Evolutionary conservation across 2,329 filamentous ascomycete species (phyloP).

Genomic region (Ceratocystis cacaofunesta): DNA sequence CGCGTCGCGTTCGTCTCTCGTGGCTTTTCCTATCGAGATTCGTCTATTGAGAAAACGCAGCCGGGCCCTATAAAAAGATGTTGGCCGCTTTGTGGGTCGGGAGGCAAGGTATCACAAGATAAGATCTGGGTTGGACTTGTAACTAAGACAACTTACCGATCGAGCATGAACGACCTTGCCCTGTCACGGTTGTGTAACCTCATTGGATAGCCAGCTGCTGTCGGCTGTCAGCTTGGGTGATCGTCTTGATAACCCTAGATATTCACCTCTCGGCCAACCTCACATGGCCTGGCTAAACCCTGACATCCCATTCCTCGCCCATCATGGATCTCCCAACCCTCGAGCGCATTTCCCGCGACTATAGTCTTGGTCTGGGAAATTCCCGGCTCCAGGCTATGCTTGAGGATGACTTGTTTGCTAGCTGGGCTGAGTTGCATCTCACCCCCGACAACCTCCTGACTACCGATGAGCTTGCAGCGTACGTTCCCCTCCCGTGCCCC

Average conservation of each 20-base stretch:
- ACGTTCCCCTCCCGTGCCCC: conserved; percentile 19
- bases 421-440: conserved; percentile 38
- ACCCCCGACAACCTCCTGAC: conserved; percentile 37
- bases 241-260: background rate
- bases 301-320: background rate
- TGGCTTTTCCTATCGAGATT: background rate
- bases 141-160: too few relatives aligned
- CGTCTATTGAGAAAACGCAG: background rate
- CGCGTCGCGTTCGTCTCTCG: background rate
- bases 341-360: conserved; percentile 17
- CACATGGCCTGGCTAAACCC: background rate
- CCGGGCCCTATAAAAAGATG: background rate
- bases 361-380: conserved; percentile 25
- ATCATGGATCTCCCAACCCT: conserved; percentile 4
- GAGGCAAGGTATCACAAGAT: background rate
- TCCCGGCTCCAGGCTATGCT: conserved; percentile 26
- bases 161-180: too few relatives aligned
- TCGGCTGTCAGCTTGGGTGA: background rate
- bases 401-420: conserved; percentile 23
- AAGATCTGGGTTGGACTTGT: too few relatives aligned
- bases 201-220: background rate
- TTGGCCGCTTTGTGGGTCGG: background rate
- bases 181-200: background rate
- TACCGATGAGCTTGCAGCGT: conserved; percentile 40
- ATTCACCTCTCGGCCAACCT: background rate